Conservation (phyloP, 306 rosid genomes). For the Morella rubra region DNA sequence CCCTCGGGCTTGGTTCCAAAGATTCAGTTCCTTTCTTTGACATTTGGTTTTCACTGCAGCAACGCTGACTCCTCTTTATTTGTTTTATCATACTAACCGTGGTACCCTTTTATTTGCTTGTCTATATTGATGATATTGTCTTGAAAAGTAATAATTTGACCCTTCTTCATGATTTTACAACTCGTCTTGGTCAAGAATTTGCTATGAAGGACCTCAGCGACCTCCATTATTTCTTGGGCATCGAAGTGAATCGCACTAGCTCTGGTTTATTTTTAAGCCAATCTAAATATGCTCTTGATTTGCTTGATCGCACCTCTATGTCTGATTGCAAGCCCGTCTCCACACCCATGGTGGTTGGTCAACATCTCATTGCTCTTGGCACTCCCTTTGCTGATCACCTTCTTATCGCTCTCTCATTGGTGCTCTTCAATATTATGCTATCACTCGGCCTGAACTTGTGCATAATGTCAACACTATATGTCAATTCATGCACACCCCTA, state of each 20-base stretch:
- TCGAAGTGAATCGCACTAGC: background rate
- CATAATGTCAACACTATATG: background rate
- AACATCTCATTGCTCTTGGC: background rate
- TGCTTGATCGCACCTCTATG: background rate
- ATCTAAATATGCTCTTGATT: background rate
- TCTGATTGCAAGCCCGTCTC: background rate
- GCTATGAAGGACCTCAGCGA: background rate
- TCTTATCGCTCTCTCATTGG: background rate
- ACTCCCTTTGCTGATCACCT: background rate
- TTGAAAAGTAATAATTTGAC: background rate
- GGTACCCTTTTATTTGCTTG: no score
- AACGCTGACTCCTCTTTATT: no score
- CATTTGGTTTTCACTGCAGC: no score
- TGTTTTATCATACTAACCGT: no score
- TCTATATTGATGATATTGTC: slow-evolving; percentile 1
- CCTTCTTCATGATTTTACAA: no score
- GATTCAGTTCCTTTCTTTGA: no score
- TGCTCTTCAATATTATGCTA: background rate
- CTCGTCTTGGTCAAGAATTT: background rate
- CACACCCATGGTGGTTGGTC: background rate
- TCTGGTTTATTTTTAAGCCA: background rate
- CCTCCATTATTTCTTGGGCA: background rate
- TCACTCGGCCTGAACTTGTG: background rate
- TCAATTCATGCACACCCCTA: background rate
- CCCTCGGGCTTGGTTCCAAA: no score